Percentiles rank a stretch among this genome's conserved stretches.
Evolutionary conservation across 2,329 filamentous ascomycete species (phyloP).

Genomic region (Mariannaea elegans): DNA sequence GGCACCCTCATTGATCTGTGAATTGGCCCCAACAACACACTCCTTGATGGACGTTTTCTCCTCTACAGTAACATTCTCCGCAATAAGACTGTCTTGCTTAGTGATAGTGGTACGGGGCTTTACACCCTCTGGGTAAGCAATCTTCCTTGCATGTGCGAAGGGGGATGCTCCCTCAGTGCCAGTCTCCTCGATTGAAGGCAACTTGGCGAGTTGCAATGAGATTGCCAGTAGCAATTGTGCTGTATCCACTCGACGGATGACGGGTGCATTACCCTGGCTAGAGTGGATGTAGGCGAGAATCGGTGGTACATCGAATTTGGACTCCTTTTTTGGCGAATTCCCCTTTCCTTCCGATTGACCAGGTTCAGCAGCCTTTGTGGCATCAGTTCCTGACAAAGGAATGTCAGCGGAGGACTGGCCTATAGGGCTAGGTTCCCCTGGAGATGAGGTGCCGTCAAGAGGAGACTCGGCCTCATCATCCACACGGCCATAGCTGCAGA

Average conservation of each 20-base stretch:
- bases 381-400: background rate
- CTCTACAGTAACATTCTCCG: conserved; percentile 87
- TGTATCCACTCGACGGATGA: conserved; percentile 90
- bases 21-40: conserved; percentile 86
- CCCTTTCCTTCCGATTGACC: conserved; percentile 14
- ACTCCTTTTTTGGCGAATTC: conserved; percentile 19
- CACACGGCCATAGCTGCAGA: conserved; percentile 56
- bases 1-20: conserved; percentile 85
- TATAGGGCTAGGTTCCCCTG: conserved; percentile 34
- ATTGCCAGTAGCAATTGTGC: conserved; percentile 81
- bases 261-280: conserved; percentile 58
- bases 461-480: conserved; percentile 50
- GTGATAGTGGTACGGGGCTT: conserved; percentile 84
- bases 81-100: conserved; percentile 82
- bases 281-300: conserved; percentile 86
- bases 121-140: conserved; percentile 84
- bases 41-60: conserved; percentile 94
- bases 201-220: conserved; percentile 86
- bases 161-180: conserved; percentile 69
- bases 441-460: conserved; percentile 41
- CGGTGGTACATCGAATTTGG: conserved; percentile 64
- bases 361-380: background rate
- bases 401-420: conserved; percentile 22
- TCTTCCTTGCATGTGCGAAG: conserved; percentile 80
- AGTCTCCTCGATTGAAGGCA: conserved; percentile 74